Evolutionary conservation across 2,329 filamentous ascomycete genomes (phyloP).

Genomic region (Nakataea oryzae): DNA sequence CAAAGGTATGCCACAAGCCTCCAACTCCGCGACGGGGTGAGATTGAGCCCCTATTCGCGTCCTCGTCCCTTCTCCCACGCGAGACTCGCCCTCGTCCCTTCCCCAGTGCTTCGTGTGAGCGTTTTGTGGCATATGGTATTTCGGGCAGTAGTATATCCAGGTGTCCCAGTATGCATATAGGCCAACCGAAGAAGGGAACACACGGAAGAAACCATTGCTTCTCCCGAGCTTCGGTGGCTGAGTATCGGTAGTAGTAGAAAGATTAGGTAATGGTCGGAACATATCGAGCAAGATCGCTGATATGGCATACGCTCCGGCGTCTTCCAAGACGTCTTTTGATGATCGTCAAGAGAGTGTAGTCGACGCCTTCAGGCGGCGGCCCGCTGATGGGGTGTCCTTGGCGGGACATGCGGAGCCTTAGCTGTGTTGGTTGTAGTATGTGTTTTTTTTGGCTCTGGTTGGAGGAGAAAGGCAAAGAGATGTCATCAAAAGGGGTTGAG

Average conservation of each 20-base stretch:
- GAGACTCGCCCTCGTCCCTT: not conserved
- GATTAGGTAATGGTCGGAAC: not conserved
- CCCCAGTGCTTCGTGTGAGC: not conserved
- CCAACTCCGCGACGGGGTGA: conserved; percentile 4
- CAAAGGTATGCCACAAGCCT: conserved; percentile 15
- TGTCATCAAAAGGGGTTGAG: not conserved
- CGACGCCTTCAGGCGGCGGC: not conserved
- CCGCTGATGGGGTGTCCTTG: not conserved
- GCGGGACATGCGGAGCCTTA: not conserved
- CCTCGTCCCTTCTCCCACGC: not conserved
- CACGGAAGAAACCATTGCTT: not conserved
- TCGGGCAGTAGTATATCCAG: not conserved
- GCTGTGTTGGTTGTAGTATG: not conserved
- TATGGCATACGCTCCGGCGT: not conserved
- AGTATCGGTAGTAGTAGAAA: not conserved
- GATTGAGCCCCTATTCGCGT: not conserved
- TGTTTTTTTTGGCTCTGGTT: not conserved
- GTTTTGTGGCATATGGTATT: not conserved
- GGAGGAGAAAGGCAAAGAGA: not conserved
- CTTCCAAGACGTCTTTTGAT: not conserved
- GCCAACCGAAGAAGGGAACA: not conserved
- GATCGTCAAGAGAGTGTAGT: not conserved
- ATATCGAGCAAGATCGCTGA: not conserved
- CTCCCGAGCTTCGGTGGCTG: not conserved
- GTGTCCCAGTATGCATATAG: not conserved